Evolutionary conservation across 345 rosid genomes (phyloP).

Genomic region (Rhizophora mangle): DNA sequence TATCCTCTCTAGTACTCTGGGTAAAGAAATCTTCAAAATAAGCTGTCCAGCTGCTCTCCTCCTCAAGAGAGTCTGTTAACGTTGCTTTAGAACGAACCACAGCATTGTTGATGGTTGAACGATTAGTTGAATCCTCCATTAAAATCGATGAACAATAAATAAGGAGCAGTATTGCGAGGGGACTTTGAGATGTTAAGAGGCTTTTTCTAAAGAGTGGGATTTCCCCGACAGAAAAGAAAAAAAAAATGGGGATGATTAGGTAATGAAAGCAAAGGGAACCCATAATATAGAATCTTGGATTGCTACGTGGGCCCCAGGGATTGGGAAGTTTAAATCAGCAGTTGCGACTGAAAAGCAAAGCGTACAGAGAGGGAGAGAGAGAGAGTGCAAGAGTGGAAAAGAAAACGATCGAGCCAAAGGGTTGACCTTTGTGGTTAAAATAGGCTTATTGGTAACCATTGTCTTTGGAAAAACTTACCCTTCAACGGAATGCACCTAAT

Average conservation of each 20-base stretch:
- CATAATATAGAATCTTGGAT: slow-evolving; percentile 33
- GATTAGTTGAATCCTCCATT: slow-evolving; percentile 26
- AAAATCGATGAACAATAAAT: not conserved
- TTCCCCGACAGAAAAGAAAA: slow-evolving; percentile 6
- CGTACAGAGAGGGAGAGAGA: slow-evolving; percentile 2
- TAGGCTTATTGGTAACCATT: slow-evolving; percentile 22
- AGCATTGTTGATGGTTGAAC: slow-evolving; percentile 20
- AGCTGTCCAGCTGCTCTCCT: slow-evolving; percentile 92
- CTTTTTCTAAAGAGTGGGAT: slow-evolving; percentile 3
- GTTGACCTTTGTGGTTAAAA: slow-evolving; percentile 43
- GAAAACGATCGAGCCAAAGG: slow-evolving; percentile 4
- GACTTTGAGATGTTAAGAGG: not conserved
- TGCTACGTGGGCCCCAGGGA: slow-evolving; percentile 26
- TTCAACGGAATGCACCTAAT: slow-evolving; percentile 31
- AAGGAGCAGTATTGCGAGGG: not conserved
- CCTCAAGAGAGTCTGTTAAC: slow-evolving; percentile 19
- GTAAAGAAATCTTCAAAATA: slow-evolving; percentile 66
- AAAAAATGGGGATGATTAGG: slow-evolving; percentile 12
- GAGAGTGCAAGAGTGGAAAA: slow-evolving; percentile 20
- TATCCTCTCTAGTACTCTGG: slow-evolving; percentile 8
- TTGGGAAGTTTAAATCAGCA: slow-evolving; percentile 47
- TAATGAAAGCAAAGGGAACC: slow-evolving; percentile 22
- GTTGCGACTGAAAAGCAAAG: slow-evolving; percentile 31
- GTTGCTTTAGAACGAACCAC: slow-evolving; percentile 12
- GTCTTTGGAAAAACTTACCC: slow-evolving; percentile 16